Conservation (phyloP, 2,329 filamentous ascomycete genomes). For the Verruconis gallopava region DNA sequence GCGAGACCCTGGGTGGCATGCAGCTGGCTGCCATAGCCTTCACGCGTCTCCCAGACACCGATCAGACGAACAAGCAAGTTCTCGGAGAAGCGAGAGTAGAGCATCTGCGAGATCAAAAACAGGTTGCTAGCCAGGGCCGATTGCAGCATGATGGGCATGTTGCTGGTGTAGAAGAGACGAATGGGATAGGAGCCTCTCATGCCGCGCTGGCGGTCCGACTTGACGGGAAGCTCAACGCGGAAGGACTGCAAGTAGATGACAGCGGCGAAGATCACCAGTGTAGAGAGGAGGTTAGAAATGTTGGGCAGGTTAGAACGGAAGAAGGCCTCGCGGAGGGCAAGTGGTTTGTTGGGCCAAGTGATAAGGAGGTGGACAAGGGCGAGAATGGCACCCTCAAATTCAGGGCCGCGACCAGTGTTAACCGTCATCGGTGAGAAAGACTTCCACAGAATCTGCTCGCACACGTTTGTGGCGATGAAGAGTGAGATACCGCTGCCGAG, state of each 20-base stretch:
- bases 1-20: conserved; percentile 86
- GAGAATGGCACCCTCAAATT: conserved; percentile 97
- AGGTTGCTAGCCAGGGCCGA: conserved; percentile 97
- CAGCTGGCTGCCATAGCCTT: conserved; percentile 79
- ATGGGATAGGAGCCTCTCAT: conserved; percentile 96
- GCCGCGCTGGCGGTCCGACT: conserved; percentile 97
- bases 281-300: conserved; percentile 96
- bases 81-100: conserved; percentile 97
- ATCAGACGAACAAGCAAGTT: conserved; percentile 96
- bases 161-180: conserved; percentile 98
- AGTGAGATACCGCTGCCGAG: conserved; percentile 7
- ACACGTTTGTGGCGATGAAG: conserved; percentile 87
- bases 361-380: conserved; percentile 94
- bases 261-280: conserved; percentile 82
- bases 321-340: conserved; percentile 95
- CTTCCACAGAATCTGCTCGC: conserved; percentile 99
- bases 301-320: conserved; percentile 99
- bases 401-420: conserved; percentile 96
- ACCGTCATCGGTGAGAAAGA: conserved; percentile 98
- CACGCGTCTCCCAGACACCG: conserved; percentile 95
- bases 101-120: conserved; percentile 98
- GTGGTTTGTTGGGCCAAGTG: conserved; percentile 99
- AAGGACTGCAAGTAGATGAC: conserved; percentile 99
- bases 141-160: conserved; percentile 99
- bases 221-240: conserved; percentile 99